Percentiles rank a stretch among this genome's conserved stretches.
phyloP scores from a whole-genome alignment of 495 filamentous ascomycete species.

The Antarctomyces pellizariae region DNA sequence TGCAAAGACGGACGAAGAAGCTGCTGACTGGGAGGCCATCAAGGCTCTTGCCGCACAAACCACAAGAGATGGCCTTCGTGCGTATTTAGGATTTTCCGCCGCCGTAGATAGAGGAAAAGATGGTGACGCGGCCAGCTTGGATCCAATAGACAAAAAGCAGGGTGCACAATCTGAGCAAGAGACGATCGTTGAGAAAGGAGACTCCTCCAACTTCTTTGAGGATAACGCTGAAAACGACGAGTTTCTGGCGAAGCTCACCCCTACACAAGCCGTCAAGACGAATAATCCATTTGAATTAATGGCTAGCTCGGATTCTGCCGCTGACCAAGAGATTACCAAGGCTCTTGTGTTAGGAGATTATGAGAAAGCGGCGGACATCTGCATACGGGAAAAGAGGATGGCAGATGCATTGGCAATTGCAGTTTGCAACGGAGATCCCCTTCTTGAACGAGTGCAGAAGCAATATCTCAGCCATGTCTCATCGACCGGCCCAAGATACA shows the following conservation, averaged over 20 bases:
- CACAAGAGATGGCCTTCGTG: conserved; percentile 54
- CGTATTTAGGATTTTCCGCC: conserved; percentile 67
- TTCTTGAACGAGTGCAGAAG: conserved; percentile 82
- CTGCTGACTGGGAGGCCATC: conserved; percentile 85
- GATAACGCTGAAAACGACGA: conserved; percentile 49
- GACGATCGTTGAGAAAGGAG: conserved; percentile 18
- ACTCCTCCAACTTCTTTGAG: conserved; percentile 47
- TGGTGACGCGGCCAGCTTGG: conserved; percentile 13
- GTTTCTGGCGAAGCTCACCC: conserved; percentile 54
- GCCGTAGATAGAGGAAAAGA: conserved; percentile 29
- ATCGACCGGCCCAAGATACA: conserved; percentile 67
- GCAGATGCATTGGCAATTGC: conserved; percentile 97
- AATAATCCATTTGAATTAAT: conserved; percentile 61
- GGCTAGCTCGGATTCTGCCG: conserved; percentile 32
- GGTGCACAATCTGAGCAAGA: conserved; percentile 13
- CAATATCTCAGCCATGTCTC: conserved; percentile 75
- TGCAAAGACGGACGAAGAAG: conserved; percentile 69
- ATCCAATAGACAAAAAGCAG: conserved; percentile 5
- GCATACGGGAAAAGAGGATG: conserved; percentile 66
- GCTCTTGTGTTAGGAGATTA: conserved; percentile 78
- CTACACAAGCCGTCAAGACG: conserved; percentile 56
- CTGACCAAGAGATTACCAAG: conserved; percentile 70
- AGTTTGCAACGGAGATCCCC: conserved; percentile 82
- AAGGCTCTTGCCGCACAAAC: conserved; percentile 66
- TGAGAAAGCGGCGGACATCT: conserved; percentile 70